A percentile compares a stretch with the other conserved stretches of the same genome.
Evolutionary conservation across 345 rosid genomes (phyloP).

Genomic region (Diplotaxis tenuifolia): DNA sequence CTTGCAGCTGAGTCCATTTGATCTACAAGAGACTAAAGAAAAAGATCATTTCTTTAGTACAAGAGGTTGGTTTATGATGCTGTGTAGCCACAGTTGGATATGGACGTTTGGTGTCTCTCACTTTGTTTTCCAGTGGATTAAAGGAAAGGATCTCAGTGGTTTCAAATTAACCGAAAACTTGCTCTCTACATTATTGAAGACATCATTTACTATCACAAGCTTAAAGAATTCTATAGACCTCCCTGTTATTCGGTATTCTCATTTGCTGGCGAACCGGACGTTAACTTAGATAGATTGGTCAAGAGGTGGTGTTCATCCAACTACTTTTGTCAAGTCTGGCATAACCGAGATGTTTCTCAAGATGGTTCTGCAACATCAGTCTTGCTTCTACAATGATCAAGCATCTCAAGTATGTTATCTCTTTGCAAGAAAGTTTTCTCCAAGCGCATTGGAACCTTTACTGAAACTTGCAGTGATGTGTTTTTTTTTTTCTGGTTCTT

Average conservation of each 20-base stretch:
- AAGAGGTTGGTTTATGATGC: no score
- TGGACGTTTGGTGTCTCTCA: no score
- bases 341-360: conserved; percentile 53
- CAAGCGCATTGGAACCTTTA: conserved; percentile 66
- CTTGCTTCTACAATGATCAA: conserved; percentile 56
- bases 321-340: conserved; percentile 57
- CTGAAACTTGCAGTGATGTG: conserved; percentile 36
- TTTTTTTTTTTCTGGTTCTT: background rate
- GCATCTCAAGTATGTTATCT: conserved; percentile 52
- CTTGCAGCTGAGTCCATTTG: no score
- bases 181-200: conserved; percentile 60
- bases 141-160: conserved; percentile 88
- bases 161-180: conserved; percentile 64
- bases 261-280: conserved; percentile 63
- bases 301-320: conserved; percentile 81
- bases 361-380: conserved; percentile 39
- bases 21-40: no score
- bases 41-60: no score
- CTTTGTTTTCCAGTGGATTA: no score
- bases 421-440: conserved; percentile 79
- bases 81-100: no score
- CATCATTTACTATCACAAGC: conserved; percentile 56
- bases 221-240: conserved; percentile 60
- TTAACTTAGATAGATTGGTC: conserved; percentile 91
- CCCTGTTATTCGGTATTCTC: conserved; percentile 55